phyloP scores from a whole-genome alignment of 2,329 filamentous ascomycete genomes.

The Calycina herbarum region DNA sequence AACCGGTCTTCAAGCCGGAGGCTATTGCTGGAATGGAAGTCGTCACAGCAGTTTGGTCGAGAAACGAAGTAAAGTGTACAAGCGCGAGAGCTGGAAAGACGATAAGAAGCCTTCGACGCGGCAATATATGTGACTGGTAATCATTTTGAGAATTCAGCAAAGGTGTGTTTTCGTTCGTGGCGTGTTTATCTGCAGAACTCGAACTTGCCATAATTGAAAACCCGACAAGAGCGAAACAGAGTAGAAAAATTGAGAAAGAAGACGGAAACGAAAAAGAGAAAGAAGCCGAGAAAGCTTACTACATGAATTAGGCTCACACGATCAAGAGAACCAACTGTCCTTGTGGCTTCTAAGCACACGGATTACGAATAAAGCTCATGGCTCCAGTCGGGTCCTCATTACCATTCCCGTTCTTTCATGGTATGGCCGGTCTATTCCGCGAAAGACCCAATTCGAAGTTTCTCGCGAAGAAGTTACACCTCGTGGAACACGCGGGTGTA shows the following conservation, averaged over 20 bases:
- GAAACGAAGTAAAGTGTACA: constrained; percentile 17
- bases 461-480: neutral
- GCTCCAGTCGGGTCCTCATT: neutral
- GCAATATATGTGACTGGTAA: constrained; percentile 9
- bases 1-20: constrained; percentile 8
- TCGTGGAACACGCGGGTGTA: neutral
- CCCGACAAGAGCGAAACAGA: neutral
- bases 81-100: constrained; percentile 19
- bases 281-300: neutral
- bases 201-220: neutral
- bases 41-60: constrained; percentile 20
- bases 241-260: neutral
- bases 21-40: constrained; percentile 18
- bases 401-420: neutral
- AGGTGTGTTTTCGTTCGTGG: neutral
- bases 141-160: neutral
- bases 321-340: neutral
- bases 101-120: constrained; percentile 11
- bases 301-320: neutral
- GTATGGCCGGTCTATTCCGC: neutral
- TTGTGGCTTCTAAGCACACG: neutral
- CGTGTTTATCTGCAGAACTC: neutral
- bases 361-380: neutral
- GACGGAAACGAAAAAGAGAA: neutral
- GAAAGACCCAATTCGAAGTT: neutral